Base-by-base conservation (phyloP, 306 rosid species). In the Styphnolobium japonicum region DNA sequence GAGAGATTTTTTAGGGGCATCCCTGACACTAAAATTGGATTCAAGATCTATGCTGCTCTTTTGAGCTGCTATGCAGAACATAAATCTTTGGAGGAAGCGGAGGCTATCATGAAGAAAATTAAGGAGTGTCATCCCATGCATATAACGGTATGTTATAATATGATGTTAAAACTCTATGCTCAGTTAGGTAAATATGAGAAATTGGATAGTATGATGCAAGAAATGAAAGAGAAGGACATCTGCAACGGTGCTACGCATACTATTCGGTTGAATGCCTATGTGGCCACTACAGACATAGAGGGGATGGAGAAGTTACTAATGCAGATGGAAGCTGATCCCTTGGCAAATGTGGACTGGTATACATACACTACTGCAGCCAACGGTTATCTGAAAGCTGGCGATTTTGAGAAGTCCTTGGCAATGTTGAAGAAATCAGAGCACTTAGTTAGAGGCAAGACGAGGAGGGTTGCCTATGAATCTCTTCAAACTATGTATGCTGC, bases 91-190 rank as follows among this genome's bases (percentile, higher is more conserved):
- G 85, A 89, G 21, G 77, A 88, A 81, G 94, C 93, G 0, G 94
- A 93, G 81, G 77, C 37, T 22, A 36, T 72, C 86, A 85, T 91
- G 79, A 73, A 86, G 83, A 86, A 84, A 81, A 84, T 93, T 80
- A 85, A 76, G 67, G 71, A 84, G 67, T 22, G 43, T 25, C 79
- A 60, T 61, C 80, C 81, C 5, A 2, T 51, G 76, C 18, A 86
- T 48, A 11, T 73, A 25, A 21, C 87, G 7, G 64, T 1, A 4
- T 82, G 72, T 82, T 90, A 73, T 61, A 93, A 89, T 56, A 85
- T 68, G 49, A 84, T 93, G 96, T 64, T 91, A 48, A 80, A 16
- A 45, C 87, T 93, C n/a, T 91, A 91, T 79, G 87, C 88, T 21
- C 86, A 67, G 61, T 48, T 67, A 11, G 92, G 92, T 61, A 48